These are phyloP conservation scores for Volvox africanus DNA, from an alignment of 139 green algal genomes.

Conservation along the genomic window DNA sequence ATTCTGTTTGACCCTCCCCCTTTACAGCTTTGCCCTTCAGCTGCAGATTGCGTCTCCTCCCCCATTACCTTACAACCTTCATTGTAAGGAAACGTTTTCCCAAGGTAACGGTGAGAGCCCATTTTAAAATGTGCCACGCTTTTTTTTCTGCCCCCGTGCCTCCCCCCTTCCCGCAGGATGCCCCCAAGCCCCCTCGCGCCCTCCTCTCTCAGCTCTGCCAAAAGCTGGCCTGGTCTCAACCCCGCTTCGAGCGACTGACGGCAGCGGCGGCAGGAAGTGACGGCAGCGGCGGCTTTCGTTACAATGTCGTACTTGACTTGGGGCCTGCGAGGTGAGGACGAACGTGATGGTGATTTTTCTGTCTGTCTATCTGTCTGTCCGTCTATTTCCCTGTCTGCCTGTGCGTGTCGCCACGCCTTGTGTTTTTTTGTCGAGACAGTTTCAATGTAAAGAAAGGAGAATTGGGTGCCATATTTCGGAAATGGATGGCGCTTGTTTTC, in stretches of 20 bases:
- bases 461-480: no score
- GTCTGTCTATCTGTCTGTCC: background rate
- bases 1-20: no score
- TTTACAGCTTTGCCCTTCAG: no score
- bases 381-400: background rate
- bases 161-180: conserved; percentile 14
- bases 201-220: conserved; percentile 91
- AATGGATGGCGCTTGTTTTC: no score
- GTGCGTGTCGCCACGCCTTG: conserved; percentile 16
- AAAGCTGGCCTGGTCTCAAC: conserved; percentile 69
- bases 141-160: background rate
- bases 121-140: no score
- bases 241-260: conserved; percentile 69
- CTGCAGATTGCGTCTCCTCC: no score
- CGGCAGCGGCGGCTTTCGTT: conserved; percentile 11
- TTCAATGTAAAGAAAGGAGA: no score
- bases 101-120: no score
- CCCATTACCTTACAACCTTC: no score
- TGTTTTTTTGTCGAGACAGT: no score
- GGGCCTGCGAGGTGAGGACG: conserved; percentile 39
- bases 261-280: background rate
- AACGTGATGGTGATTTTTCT: background rate
- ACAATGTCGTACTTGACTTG: conserved; percentile 47
- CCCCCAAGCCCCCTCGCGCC: conserved; percentile 73
- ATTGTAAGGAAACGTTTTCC: no score